Evolutionary conservation across 2,329 filamentous ascomycete species (phyloP), one percentile per base, ranked within the genome.

Genomic region (Venturiaceae sp.): DNA sequence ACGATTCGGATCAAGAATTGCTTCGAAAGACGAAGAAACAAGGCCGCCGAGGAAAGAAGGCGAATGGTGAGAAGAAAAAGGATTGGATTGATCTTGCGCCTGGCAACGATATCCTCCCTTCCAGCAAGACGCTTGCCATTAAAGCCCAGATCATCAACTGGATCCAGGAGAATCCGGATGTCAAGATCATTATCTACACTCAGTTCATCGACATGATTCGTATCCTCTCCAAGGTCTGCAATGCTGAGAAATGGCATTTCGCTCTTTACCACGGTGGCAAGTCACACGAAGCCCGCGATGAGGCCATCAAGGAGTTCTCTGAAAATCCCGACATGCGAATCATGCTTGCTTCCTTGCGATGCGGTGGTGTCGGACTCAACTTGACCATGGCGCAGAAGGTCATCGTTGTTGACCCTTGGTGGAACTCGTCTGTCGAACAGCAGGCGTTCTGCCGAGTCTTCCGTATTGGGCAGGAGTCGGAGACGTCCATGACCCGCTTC

Each of bases 401-500:
- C 53, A 77, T 81, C 41, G 69, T 73, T 14, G 66, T 81, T 19
- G 77, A 79, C 59, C 74, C 74, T 0, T 78, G 75, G 76, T 90
- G 83, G 82, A 88, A 89, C 59, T 69, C 69, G 1, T 74, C 77
- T 0, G 68, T 76, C 0, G 84, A 90, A 63, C 72, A 83, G n/a
- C 87, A 90, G 64, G 84, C 81, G 0, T 82, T 82, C 65, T 80
- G 76, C 1, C 80, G 87, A 0, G 80, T 89, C 0, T 81, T 80
- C 63, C 78, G 87, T 5, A 83, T 85, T 2, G 86, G 86, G 0
- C 88, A 92, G 62, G 61, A 66, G 0, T 80, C 84, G 44, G 72
- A 81, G 34, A 84, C 85, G 0, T 72, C 81, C 11, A 78, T 87
- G 59, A 76, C 81, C 0, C 77, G 83, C 0, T 74, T 90, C 34